Percentiles rank a stretch among this genome's conserved stretches.
These are phyloP conservation scores for Coriolopsis trogii DNA, from an alignment of 1,284 basidiomycete genomes.

Conservation along the genomic window DNA sequence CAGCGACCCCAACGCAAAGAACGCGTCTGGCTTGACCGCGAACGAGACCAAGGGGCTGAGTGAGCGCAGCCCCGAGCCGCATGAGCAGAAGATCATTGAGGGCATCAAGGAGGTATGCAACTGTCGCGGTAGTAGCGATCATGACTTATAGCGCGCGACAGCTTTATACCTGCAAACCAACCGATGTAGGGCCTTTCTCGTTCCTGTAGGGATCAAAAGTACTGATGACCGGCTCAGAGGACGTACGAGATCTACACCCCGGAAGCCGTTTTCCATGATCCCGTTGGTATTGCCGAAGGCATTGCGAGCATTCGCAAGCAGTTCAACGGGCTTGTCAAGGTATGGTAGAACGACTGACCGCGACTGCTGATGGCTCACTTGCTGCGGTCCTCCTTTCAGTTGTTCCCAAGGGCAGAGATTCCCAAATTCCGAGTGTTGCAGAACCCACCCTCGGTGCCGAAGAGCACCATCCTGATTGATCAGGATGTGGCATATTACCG, in stretches of 20 bases:
- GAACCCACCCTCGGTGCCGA: constrained; percentile 42
- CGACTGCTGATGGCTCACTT: no score
- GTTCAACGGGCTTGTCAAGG: constrained; percentile 51
- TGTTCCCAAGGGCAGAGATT: constrained; percentile 49
- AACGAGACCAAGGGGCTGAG: constrained; percentile 41
- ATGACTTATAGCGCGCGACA: no score
- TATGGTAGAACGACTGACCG: no score
- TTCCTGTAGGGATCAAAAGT: not conserved
- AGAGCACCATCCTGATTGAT: constrained; percentile 48
- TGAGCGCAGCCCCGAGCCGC: constrained; percentile 38
- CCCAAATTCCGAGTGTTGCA: constrained; percentile 46
- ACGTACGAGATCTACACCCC: constrained; percentile 48
- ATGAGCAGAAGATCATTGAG: constrained; percentile 43
- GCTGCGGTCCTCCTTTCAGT: constrained; percentile 32
- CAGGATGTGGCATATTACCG: constrained; percentile 52
- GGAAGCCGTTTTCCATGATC: constrained; percentile 51
- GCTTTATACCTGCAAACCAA: constrained; percentile 50
- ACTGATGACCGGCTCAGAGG: constrained; percentile 30
- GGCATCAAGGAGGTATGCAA: constrained; percentile 43
- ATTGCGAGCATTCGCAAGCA: constrained; percentile 46
- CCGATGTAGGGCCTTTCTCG: constrained; percentile 31
- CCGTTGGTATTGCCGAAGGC: constrained; percentile 51
- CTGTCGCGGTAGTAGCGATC: not conserved
- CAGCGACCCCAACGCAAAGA: constrained; percentile 31
- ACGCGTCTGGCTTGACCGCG: constrained; percentile 46